Conservation (phyloP, 2,329 filamentous ascomycete genomes). For the Colletotrichum sp. region DNA sequence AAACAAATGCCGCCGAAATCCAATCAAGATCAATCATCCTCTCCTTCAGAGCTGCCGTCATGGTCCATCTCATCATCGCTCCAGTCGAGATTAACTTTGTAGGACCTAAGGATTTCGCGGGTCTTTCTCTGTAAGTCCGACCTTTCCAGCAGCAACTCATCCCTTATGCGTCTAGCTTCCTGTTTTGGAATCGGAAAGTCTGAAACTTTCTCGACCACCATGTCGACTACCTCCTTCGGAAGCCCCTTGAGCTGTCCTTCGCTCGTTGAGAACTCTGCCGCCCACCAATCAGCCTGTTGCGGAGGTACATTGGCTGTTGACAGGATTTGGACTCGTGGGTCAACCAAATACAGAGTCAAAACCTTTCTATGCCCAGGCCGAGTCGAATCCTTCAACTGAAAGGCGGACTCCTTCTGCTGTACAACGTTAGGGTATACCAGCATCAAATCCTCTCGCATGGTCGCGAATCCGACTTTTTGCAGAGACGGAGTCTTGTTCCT, state of each 20-base stretch:
- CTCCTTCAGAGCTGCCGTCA: background rate
- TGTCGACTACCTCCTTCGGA: background rate
- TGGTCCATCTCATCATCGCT: background rate
- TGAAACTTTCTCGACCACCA: background rate
- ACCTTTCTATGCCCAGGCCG: constrained; percentile 19
- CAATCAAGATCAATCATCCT: background rate
- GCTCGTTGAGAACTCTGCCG: background rate
- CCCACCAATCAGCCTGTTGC: constrained; percentile 22
- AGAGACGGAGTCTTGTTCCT: background rate
- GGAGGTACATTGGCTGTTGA: constrained; percentile 25
- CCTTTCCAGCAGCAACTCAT: background rate
- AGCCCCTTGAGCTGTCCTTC: background rate
- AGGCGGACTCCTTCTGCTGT: constrained; percentile 8
- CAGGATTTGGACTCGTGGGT: constrained; percentile 23
- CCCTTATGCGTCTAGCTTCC: background rate
- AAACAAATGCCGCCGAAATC: fast-evolving
- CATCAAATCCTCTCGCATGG: constrained; percentile 7
- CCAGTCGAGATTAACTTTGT: background rate
- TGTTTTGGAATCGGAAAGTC: background rate
- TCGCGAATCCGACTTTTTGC: constrained; percentile 4
- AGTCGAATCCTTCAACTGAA: constrained; percentile 13
- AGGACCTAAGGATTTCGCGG: background rate
- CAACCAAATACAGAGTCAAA: constrained; percentile 22
- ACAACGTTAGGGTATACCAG: constrained; percentile 22
- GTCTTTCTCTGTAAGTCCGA: fast-evolving